phyloP scores from a whole-genome alignment of 2,329 filamentous ascomycete species.

The Verticillium nubilum region DNA sequence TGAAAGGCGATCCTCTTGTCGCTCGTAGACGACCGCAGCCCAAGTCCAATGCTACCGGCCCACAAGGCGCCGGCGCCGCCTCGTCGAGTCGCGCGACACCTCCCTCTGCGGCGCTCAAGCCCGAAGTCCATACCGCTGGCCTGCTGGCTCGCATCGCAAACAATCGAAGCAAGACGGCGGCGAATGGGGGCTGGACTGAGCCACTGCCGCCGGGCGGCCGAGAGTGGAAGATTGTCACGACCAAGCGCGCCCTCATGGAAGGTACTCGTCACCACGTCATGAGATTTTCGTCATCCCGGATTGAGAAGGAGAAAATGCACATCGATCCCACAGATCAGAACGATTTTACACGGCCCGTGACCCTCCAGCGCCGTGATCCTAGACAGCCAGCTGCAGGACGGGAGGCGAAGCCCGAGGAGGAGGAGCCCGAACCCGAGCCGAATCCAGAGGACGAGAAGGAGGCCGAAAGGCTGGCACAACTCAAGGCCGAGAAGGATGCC shows the following conservation, averaged over 20 bases:
- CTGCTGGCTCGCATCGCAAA: neutral
- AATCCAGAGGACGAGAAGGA: constrained; percentile 49
- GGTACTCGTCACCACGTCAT: constrained; percentile 84
- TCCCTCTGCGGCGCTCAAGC: neutral
- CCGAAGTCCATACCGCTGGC: neutral
- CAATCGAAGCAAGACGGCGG: constrained; percentile 10
- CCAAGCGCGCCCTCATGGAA: constrained; percentile 73
- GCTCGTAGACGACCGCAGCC: constrained; percentile 48
- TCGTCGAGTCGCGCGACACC: neutral
- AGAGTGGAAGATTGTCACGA: constrained; percentile 64
- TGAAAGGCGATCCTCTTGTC: constrained; percentile 58
- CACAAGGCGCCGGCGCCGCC: neutral
- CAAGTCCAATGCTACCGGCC: constrained; percentile 10
- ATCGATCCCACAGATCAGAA: constrained; percentile 64
- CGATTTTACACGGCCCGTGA: constrained; percentile 82
- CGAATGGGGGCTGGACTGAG: constrained; percentile 52
- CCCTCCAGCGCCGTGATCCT: constrained; percentile 84
- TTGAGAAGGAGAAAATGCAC: constrained; percentile 44
- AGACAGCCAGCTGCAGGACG: constrained; percentile 61
- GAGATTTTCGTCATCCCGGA: constrained; percentile 61
- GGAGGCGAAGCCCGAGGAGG: constrained; percentile 54
- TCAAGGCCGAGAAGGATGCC: constrained; percentile 74
- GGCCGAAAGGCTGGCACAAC: constrained; percentile 60
- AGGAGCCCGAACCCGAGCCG: constrained; percentile 24
- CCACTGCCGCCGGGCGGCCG: constrained; percentile 35